Evolutionary conservation across 495 filamentous ascomycete species (phyloP).

Genomic region (Xylaria telfairii): DNA sequence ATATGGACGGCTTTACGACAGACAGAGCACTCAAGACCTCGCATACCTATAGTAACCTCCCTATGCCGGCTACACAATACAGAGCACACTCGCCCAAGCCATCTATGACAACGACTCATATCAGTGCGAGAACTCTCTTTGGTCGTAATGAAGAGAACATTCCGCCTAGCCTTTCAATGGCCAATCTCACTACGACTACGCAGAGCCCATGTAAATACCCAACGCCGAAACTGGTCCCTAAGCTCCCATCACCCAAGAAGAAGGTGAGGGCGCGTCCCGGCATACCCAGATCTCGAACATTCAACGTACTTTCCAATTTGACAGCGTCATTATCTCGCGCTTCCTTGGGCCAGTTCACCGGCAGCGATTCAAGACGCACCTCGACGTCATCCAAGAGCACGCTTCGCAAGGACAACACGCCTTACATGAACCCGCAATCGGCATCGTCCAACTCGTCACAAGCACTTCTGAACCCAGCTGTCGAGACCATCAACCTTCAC

Average conservation of each 20-base stretch:
- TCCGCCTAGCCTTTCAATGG: constrained; percentile 22
- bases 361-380: constrained; percentile 34
- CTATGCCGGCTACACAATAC: not conserved
- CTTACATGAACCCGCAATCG: constrained; percentile 16
- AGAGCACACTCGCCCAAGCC: constrained; percentile 3
- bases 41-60: constrained; percentile 26
- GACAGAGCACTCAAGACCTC: constrained; percentile 18
- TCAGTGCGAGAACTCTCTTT: constrained; percentile 2
- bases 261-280: constrained; percentile 14
- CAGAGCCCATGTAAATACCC: constrained; percentile 16
- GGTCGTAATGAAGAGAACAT: constrained; percentile 32
- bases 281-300: constrained; percentile 46
- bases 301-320: constrained; percentile 47
- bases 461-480: not conserved
- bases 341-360: constrained; percentile 33
- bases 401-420: not conserved
- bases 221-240: not conserved
- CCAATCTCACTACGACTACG: constrained; percentile 12
- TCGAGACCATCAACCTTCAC: constrained; percentile 24
- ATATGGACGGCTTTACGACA: not conserved
- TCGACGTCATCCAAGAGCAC: constrained; percentile 28
- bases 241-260: constrained; percentile 21
- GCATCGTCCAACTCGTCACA: constrained; percentile 22
- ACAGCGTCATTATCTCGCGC: constrained; percentile 46
- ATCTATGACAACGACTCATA: constrained; percentile 2